phyloP scores from a whole-genome alignment of 192 early-diverging fungal genomes.

The Coemansia nantahalensis region DNA sequence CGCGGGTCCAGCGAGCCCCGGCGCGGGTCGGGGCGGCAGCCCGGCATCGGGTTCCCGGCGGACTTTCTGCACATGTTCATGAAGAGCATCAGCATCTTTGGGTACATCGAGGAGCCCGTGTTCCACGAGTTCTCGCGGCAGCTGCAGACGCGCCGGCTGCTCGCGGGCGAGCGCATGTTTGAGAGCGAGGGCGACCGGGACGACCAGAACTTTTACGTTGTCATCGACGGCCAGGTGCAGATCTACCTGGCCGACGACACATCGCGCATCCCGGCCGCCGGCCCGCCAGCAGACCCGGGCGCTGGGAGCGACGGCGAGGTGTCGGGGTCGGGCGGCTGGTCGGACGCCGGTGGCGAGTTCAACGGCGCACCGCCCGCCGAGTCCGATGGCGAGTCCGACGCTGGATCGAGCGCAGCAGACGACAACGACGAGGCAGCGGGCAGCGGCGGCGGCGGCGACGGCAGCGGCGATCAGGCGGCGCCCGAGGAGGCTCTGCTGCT shows the following conservation, averaged over 20 bases:
- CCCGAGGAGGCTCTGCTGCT: slow-evolving; percentile 63
- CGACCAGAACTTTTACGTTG: slow-evolving; percentile 84
- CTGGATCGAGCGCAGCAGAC: neutral
- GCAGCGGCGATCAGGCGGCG: slow-evolving; percentile 3
- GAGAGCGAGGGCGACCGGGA: slow-evolving; percentile 63
- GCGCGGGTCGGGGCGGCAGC: neutral
- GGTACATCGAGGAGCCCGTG: slow-evolving; percentile 93
- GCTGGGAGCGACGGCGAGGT: neutral
- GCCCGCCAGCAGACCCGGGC: neutral
- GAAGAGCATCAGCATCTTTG: slow-evolving; percentile 89
- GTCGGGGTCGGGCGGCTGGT: slow-evolving; percentile 3
- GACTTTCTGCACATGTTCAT: slow-evolving; percentile 55
- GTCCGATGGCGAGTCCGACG: neutral
- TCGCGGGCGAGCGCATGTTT: slow-evolving; percentile 76
- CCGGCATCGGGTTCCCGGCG: slow-evolving; percentile 36
- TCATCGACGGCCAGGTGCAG: slow-evolving; percentile 92
- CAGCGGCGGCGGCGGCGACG: neutral
- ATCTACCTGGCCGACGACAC: slow-evolving; percentile 63
- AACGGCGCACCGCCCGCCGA: slow-evolving; percentile 13
- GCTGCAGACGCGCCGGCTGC: slow-evolving; percentile 71
- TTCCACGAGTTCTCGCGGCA: slow-evolving; percentile 94
- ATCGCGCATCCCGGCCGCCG: neutral
- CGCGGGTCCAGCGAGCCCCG: neutral
- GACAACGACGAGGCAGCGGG: neutral
- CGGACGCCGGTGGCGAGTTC: slow-evolving; percentile 8